Evolutionary conservation across 306 rosid species (phyloP).

Genomic region (Calophaca sinica): DNA sequence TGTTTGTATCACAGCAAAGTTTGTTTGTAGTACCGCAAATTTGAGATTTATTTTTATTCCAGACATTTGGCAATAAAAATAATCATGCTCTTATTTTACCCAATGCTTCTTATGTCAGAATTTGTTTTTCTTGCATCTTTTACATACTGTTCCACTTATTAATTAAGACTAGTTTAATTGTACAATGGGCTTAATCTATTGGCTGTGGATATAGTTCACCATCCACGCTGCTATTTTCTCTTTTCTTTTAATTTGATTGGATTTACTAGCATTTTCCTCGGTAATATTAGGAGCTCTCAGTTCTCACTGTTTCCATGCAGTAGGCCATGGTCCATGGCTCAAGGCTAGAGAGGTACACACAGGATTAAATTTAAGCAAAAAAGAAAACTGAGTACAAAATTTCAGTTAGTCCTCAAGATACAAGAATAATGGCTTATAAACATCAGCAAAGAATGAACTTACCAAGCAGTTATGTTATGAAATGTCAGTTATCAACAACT

Average conservation of each 20-base stretch:
- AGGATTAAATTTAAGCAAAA: background rate
- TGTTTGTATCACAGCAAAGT: background rate
- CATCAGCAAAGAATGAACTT: background rate
- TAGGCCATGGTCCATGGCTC: background rate
- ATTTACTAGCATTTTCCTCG: constrained; percentile 9
- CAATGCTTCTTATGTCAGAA: no score
- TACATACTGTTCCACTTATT: background rate
- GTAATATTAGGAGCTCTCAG: constrained; percentile 2
- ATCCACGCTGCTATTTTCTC: background rate
- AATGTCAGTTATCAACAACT: constrained; percentile 16
- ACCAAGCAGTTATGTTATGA: background rate
- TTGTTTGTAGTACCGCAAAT: no score
- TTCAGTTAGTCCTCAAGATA: no score
- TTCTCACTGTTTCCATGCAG: background rate
- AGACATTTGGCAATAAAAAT: background rate
- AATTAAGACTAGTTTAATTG: background rate
- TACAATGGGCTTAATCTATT: background rate
- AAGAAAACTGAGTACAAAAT: no score
- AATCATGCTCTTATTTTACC: background rate
- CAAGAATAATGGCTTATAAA: no score
- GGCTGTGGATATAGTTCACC: background rate
- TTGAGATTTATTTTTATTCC: background rate
- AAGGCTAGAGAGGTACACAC: background rate
- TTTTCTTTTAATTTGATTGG: background rate
- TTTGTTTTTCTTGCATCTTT: background rate